Base-by-base conservation (phyloP, 495 filamentous ascomycete genomes). In the Platismatia glauca region DNA sequence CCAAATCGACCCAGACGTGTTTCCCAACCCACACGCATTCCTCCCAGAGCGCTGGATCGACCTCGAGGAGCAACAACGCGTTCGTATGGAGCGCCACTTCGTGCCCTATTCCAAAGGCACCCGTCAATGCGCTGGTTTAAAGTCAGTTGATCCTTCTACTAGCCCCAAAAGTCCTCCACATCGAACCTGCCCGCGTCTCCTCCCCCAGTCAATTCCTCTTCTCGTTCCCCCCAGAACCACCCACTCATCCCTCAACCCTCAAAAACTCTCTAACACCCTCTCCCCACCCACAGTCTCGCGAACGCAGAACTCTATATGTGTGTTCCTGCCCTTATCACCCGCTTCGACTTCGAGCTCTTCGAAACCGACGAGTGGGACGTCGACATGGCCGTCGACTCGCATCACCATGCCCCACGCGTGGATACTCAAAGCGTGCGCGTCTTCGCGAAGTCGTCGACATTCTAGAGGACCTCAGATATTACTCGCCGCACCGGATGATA, bases 41-140 rank as follows among this genome's bases (percentile, higher is more conserved):
- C 62, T 75, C 27, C 75, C 77, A 0, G 76, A 81, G 58, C 71
- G 78, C n/a, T 81, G 77, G 77, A 48, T 68, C 7, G 52, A 71
- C 38, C 38, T 59, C 44, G 61, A 61, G 22, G 60, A 66, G 18
- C 33, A 60, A 4, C 43, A 61, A 53, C 57, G 48, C 7, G 27
- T 55, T 13, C 60, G 60, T 8, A 56, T 66, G 39, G 59, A 61
- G n/a, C 61, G 59, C 9, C 64, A 70, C 56, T 35, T 70, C 13
- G 60, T 68, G 15, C 62, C 68, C 24, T 70, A 68, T 38, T 63
- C 59, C 43, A 66, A 64, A 57, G 68, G 68, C 41, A 31, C 60
- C 7, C 50, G 68, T 12, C 60, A 63, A 59, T 70, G 68, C 57
- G 57, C 60, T 24, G 68, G 62, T 5, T 31, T 69, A 37, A 69